A percentile compares a stretch with the other conserved stretches of the same genome.
These are phyloP conservation scores for Irpex sp. DNA, from an alignment of 1,284 basidiomycete species.

Conservation along the genomic window DNA sequence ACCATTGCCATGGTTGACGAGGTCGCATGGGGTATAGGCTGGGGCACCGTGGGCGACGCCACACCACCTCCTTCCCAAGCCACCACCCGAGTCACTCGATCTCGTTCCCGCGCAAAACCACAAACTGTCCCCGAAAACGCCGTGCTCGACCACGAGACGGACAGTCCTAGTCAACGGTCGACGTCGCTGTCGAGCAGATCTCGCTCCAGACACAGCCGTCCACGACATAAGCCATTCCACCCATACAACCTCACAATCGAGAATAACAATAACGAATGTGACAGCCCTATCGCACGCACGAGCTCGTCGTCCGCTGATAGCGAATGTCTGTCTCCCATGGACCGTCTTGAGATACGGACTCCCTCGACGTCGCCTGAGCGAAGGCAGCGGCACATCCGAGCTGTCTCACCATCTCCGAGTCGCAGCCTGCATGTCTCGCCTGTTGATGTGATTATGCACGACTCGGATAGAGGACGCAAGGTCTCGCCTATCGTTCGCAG, in stretches of 20 bases:
- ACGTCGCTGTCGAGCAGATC: constrained; percentile 23
- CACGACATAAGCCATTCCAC: constrained; percentile 17
- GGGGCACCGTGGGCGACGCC: constrained; percentile 53
- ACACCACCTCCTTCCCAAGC: constrained; percentile 20
- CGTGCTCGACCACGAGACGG: constrained; percentile 19
- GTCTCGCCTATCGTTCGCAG: constrained; percentile 5
- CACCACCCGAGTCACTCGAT: constrained; percentile 17
- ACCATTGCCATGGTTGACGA: constrained; percentile 72
- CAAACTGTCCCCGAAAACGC: constrained; percentile 14
- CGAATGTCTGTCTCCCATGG: constrained; percentile 27
- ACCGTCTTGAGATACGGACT: constrained; percentile 27
- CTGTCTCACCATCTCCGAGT: constrained; percentile 20
- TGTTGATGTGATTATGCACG: constrained; percentile 13
- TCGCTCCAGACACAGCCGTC: constrained; percentile 24
- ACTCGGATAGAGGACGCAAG: constrained; percentile 15
- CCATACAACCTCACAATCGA: constrained; percentile 9
- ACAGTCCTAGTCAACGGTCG: constrained; percentile 15
- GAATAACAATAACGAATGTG: constrained; percentile 5
- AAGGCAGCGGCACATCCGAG: constrained; percentile 11
- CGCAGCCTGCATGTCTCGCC: constrained; percentile 23
- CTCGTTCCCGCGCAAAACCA: constrained; percentile 19
- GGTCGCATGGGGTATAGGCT: constrained; percentile 78
- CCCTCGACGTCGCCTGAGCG: constrained; percentile 21
- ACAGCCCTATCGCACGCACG: constrained; percentile 16
- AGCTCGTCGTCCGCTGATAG: constrained; percentile 23